Conservation (phyloP, 306 rosid species). For the Betula pendula region DNA sequence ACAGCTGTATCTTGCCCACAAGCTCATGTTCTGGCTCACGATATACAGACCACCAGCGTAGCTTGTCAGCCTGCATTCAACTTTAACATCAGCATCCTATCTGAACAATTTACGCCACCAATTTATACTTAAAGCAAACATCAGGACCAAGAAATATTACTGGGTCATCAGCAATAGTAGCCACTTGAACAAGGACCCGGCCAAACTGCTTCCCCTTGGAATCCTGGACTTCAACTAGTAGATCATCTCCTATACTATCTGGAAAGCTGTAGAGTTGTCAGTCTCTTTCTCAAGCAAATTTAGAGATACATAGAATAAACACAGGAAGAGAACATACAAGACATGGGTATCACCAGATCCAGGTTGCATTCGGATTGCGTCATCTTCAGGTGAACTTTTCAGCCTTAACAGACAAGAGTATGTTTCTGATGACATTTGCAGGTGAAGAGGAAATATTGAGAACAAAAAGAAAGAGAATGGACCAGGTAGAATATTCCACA, state of each 20-base stretch:
- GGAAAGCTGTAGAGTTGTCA: conserved; percentile 90
- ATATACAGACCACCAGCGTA: conserved; percentile 93
- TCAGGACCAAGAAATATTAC: conserved; percentile 45
- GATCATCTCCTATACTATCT: conserved; percentile 91
- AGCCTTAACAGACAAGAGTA: conserved; percentile 76
- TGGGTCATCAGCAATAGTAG: conserved; percentile 78
- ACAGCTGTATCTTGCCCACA: conserved; percentile 85
- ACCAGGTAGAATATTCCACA: not conserved
- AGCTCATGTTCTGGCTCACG: conserved; percentile 80
- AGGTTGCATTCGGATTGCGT: conserved; percentile 80
- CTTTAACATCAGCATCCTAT: conserved; percentile 32
- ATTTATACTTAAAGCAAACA: conserved; percentile 6
- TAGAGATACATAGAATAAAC: not conserved
- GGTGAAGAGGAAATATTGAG: conserved; percentile 6
- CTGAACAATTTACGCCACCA: conserved; percentile 17
- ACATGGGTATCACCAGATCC: conserved; percentile 91
- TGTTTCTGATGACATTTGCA: conserved; percentile 61
- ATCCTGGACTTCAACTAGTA: conserved; percentile 88
- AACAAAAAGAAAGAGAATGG: conserved; percentile 9
- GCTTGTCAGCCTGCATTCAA: conserved; percentile 80
- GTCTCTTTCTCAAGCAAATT: conserved; percentile 31
- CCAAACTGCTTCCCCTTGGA: conserved; percentile 89
- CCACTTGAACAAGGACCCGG: conserved; percentile 77
- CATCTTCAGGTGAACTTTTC: conserved; percentile 83
- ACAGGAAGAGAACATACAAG: conserved; percentile 59